Evolutionary conservation across 2,329 filamentous ascomycete species (phyloP), one percentile per base, ranked within the genome.

Genomic region (Paramyrothecium roridum): DNA sequence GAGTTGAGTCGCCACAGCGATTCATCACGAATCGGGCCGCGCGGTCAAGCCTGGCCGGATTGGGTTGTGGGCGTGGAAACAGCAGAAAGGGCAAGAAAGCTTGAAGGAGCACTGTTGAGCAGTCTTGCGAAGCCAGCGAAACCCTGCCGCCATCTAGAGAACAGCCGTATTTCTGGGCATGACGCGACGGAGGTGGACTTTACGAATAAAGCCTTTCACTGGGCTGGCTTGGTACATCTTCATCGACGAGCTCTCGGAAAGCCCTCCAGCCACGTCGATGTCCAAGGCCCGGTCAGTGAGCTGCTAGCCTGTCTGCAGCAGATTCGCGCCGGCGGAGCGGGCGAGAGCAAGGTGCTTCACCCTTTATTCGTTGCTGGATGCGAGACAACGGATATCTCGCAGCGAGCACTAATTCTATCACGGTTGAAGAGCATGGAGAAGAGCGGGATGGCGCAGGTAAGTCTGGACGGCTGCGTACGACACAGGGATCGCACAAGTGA

Each of bases 351-450:
- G 64, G 74, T 90, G 19, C 70, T 95, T 43, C 93, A 95, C 60
- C 90, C 91, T 0, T 85, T 95, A 73, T 95, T 95, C 70, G 90
- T 89, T 1, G 90, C 90, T 1, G 91, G 90, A 0, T 93, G 89
- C 61, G 89, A 95, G 68, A 84, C 86, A 1, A 74, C 74, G 54
- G 80, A 85, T 50, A 64, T 75, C 34, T 71, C 70, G 3, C 82
- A 88, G 61, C 77, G 85, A 51, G 73, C 74, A 22, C 78, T 83
- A 63, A 83, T 93, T 40, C 74, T 90, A 63, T 81, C 84, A 61
- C 78, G 90, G 50, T 78, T 95, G 65, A 77, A 78, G 66, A 80
- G 80, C 19, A 82, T 91, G 1, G 89, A 93, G 72, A 83, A 80
- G 6, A 86, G 87, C 59, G 90, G 90, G 4, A 86, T 93, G 83